Percentiles rank a stretch among this genome's conserved stretches.
phyloP scores from a whole-genome alignment of 225 moss, liverwort and hornwort genomes.

The Climacium dendroides region DNA sequence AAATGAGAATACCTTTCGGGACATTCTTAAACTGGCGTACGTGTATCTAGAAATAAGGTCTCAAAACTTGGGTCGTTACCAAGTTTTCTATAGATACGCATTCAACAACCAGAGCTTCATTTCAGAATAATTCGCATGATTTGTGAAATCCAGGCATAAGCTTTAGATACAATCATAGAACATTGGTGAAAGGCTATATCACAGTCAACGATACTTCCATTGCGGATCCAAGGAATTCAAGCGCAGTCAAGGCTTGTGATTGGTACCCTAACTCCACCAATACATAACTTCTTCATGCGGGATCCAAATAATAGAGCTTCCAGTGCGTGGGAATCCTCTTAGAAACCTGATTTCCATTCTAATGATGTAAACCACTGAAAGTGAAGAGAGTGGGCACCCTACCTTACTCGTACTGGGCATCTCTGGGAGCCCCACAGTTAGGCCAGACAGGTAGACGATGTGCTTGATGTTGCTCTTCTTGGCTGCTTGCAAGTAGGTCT shows the following conservation, averaged over 20 bases:
- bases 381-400: background rate
- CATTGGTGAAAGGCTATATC: background rate
- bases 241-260: background rate
- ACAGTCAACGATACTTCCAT: background rate
- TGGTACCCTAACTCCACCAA: background rate
- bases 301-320: background rate
- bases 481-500: conserved; percentile 4
- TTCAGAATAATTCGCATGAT: background rate
- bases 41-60: background rate
- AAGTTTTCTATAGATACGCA: background rate
- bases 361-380: background rate
- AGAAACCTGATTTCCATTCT: background rate
- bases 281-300: background rate
- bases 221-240: background rate
- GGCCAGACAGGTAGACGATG: conserved; percentile 3
- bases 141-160: too few relatives aligned
- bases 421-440: background rate
- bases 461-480: background rate
- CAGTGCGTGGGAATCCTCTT: background rate
- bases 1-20: background rate
- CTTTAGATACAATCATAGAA: background rate
- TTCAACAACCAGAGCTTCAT: background rate
- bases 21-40: background rate
- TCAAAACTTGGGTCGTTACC: background rate
- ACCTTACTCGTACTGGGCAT: background rate